Evolutionary conservation across 106 monocot genomes (phyloP), one percentile per base, ranked within the genome.

Genomic region (Apostasia shenzhenica): DNA sequence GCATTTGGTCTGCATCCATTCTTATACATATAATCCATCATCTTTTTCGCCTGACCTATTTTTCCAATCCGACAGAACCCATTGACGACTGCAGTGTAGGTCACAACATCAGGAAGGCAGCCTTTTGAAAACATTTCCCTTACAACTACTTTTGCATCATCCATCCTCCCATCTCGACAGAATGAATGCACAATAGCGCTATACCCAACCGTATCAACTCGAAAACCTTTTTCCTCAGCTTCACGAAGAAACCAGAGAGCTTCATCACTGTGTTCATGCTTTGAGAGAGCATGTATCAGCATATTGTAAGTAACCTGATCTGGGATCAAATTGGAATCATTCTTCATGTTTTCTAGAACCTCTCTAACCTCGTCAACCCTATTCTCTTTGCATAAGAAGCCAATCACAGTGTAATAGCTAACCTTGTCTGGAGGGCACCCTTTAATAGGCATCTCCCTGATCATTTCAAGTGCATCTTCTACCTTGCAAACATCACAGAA

Each of bases 251-350:
- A 81, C 66, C 50, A 66, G 45, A 87, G 75, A 41, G 97, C 92
- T 46, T 99, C 97, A 40, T 83, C 83, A 14, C 83, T 83, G 68
- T 99, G 89, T 1, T 86, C 92, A 67, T 88, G 78, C 84, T 94
- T 94, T 1, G 90, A 66, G 4, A 94, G 77, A 52, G 75, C 87
- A 69, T 94, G 90, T 8, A 90, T 90, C 46, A 94, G 40, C 41
- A 67, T 76, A 77, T 85, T 85, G 62, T 87, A 87, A 3, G 90
- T 90, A 40, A 94, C 90, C 41, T 90, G 94, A 79, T 94, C 94
- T 4, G 82, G 80, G 47, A 83, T 42, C 72, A 94, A 70, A 70
- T 81, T 79, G 44, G 75, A 74, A 64, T 94, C 90, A 8, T 14
- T 70, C 63, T 67, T 76, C 94, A 94, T 94, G 69, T 73, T 76